These are phyloP conservation scores for Capronia coronata DNA, from an alignment of 2,329 filamentous ascomycete species.

Conservation along the genomic window DNA sequence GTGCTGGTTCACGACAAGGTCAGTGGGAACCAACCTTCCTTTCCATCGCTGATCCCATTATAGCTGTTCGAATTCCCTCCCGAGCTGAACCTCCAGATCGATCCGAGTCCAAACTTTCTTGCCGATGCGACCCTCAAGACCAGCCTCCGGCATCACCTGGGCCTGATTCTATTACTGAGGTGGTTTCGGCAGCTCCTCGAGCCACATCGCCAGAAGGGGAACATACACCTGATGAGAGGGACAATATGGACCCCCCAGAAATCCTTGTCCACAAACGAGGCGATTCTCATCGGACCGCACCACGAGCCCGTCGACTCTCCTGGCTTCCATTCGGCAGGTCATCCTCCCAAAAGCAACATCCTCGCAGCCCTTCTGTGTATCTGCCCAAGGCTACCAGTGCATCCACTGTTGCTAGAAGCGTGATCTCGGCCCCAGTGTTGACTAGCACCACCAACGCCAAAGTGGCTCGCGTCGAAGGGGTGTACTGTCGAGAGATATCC, in stretches of 20 bases:
- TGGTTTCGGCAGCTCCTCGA: background rate
- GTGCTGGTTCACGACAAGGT: constrained; percentile 24
- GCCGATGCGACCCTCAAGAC: constrained; percentile 21
- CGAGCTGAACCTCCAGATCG: constrained; percentile 16
- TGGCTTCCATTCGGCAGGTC: constrained; percentile 23
- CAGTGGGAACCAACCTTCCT: background rate
- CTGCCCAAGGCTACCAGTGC: constrained; percentile 23
- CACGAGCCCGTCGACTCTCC: constrained; percentile 22
- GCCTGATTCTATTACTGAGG: background rate
- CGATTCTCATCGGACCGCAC: constrained; percentile 4
- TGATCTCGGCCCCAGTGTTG: constrained; percentile 27
- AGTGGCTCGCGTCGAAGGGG: constrained; percentile 25
- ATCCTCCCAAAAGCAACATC: constrained; percentile 1
- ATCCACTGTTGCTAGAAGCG: constrained; percentile 25
- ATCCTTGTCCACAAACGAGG: background rate
- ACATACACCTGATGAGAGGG: background rate
- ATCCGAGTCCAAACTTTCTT: constrained; percentile 21
- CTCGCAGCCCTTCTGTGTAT: constrained; percentile 20
- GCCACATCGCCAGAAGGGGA: background rate
- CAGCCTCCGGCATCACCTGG: constrained; percentile 21
- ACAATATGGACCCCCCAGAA: background rate
- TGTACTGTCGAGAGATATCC: constrained; percentile 23
- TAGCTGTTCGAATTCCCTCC: constrained; percentile 20
- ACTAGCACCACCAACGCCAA: constrained; percentile 27
- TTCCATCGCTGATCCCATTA: constrained; percentile 5